phyloP scores from a whole-genome alignment of 441 rosid genomes.

The Brassica hybrid region DNA sequence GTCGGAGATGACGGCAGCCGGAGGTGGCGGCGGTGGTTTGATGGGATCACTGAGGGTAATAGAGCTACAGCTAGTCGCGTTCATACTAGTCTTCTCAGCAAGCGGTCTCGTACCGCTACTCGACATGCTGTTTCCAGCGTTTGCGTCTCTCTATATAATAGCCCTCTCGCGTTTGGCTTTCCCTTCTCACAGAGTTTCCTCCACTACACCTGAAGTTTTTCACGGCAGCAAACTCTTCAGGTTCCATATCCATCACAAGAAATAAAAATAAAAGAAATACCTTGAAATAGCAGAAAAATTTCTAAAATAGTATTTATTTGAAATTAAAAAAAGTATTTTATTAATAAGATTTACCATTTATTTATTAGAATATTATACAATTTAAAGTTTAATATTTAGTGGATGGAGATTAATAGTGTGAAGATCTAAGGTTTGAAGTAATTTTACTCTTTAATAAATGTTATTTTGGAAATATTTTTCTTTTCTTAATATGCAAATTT shows the following conservation, averaged over 20 bases:
- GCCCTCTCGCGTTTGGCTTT: slow-evolving; percentile 74
- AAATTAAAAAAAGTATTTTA: background rate
- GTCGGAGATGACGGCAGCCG: slow-evolving; percentile 41
- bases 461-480: background rate
- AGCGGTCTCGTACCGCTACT: slow-evolving; percentile 90
- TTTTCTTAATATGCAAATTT: background rate
- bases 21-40: slow-evolving; percentile 53
- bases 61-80: slow-evolving; percentile 86
- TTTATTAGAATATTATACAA: background rate
- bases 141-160: slow-evolving; percentile 68
- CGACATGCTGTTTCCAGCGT: slow-evolving; percentile 79
- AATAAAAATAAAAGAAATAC: too few relatives aligned
- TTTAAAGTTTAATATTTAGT: background rate
- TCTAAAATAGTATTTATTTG: background rate
- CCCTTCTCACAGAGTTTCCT: slow-evolving; percentile 51
- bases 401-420: background rate
- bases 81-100: slow-evolving; percentile 79
- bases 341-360: background rate
- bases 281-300: background rate
- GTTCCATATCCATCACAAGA: slow-evolving; percentile 6
- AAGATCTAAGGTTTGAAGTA: background rate
- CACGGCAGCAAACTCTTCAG: slow-evolving; percentile 66
- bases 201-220: slow-evolving; percentile 55
- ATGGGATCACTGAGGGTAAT: slow-evolving; percentile 85
- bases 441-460: background rate